phyloP scores from a whole-genome alignment of 768 basidiomycete species.

The Tricholoma matsutake region DNA sequence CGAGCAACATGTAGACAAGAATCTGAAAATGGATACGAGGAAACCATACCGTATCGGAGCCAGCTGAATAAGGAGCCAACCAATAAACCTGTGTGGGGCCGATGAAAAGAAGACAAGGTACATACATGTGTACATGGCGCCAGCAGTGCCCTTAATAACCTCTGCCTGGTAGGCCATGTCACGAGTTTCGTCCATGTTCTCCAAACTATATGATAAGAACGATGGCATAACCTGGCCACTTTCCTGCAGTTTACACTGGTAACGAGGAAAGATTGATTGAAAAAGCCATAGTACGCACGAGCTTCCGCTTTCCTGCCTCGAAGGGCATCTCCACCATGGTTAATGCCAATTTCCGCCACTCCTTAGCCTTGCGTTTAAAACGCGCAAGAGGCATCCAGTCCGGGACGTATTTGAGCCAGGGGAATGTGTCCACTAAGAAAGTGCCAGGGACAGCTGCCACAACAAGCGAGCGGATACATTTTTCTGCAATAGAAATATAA shows the following conservation, averaged over 20 bases:
- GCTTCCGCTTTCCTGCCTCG: constrained; percentile 7
- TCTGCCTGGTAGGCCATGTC: constrained; percentile 16
- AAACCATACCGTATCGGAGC: too few relatives aligned
- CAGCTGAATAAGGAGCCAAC: too few relatives aligned
- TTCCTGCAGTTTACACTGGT: too few relatives aligned
- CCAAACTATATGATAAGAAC: constrained; percentile 14
- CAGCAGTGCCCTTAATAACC: constrained; percentile 15
- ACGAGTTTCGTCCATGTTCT: constrained; percentile 11
- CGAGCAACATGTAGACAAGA: too few relatives aligned
- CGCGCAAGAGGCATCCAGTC: constrained; percentile 17
- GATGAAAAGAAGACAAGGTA: too few relatives aligned
- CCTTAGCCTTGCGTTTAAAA: constrained; percentile 14
- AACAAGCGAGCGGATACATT: too few relatives aligned
- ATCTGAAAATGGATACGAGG: too few relatives aligned
- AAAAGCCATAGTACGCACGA: too few relatives aligned
- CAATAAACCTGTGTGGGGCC: not conserved
- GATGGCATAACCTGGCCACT: constrained; percentile 14
- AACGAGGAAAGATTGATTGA: too few relatives aligned
- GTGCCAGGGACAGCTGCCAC: too few relatives aligned
- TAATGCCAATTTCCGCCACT: constrained; percentile 12
- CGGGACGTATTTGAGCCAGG: constrained; percentile 13
- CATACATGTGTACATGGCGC: constrained; percentile 21
- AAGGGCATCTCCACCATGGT: constrained; percentile 23
- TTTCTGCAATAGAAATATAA: too few relatives aligned
- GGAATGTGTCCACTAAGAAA: too few relatives aligned